Evolutionary conservation across 2,329 filamentous ascomycete genomes (phyloP), one percentile per base, ranked within the genome.

Genomic region (Phaeomoniella chlamydospora): DNA sequence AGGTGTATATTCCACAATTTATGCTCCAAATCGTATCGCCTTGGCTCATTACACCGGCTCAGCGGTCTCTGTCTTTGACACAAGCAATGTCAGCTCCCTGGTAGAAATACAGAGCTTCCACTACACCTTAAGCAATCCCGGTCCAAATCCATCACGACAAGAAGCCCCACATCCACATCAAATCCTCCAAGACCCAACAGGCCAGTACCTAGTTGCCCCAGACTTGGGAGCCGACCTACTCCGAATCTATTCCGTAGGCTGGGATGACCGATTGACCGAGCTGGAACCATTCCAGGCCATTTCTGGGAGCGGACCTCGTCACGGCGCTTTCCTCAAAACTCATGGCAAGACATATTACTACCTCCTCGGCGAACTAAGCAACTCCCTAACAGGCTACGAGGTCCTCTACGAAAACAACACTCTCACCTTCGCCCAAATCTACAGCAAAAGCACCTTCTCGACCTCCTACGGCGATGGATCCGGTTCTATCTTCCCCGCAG

Each of bases 191-290:
- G 78, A 83, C 49, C 78, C 77, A 4, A 77, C 72, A 2, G 70
- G 68, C 4, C 48, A 61, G n/a, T 83, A 70, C 52, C 46, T 81
- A 17, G 48, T 81, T 5, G 66, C 74, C 5, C 76, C 77, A 1
- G 79, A 83, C 45, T 63, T 86, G 4, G 74, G 78, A 29, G 64
- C 69, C 0, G 79, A 83, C 45, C 47, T 72, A 4, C 53, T 82
- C 33, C 73, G 70, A 42, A 55, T 72, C 60, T 82, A 71, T 51
- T 49, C 57, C 37, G 62, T 78, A 46, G 55, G 72, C 43, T 45
- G 47, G 1, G 42, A 48, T 1, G 58, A 50, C 2, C 62, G 64
- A 4, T 61, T 65, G 18, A 56, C 71, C 5, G 48, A 48, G 13
- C 53, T 62, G 41, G 62, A 60, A 16, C 60, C 68, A 5, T 53